Conservation (phyloP, 345 rosid species). For the Dovyalis caffra region DNA sequence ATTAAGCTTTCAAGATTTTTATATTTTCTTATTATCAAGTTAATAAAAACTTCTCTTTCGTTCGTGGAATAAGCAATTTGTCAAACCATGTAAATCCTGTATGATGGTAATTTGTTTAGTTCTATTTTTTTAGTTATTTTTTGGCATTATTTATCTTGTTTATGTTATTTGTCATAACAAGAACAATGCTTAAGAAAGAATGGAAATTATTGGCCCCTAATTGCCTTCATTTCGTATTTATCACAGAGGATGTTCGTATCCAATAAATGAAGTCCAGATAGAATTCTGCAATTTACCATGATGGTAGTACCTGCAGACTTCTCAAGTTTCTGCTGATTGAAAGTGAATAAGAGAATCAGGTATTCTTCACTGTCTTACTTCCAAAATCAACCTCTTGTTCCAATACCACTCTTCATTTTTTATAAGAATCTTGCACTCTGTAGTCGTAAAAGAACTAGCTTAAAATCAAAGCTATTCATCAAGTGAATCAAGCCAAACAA, state of each 20-base stretch:
- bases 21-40: too few relatives aligned
- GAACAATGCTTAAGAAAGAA: constrained; percentile 13
- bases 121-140: too few relatives aligned
- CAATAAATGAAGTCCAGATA: neutral
- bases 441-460: neutral
- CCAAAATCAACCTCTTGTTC: neutral
- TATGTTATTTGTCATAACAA: too few relatives aligned
- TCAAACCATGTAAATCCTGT: too few relatives aligned
- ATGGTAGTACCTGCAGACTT: neutral
- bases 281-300: neutral
- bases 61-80: too few relatives aligned
- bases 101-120: too few relatives aligned
- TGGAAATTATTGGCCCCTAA: constrained; percentile 26
- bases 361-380: neutral
- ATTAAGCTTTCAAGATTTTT: too few relatives aligned
- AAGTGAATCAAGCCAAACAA: neutral
- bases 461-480: neutral
- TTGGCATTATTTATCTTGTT: too few relatives aligned
- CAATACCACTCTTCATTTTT: neutral
- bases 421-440: neutral
- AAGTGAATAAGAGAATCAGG: neutral
- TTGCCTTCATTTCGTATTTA: constrained; percentile 19
- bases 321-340: neutral
- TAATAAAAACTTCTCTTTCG: too few relatives aligned
- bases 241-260: neutral